Base-by-base conservation (phyloP, 2,329 filamentous ascomycete species). In the Cadophora malorum region DNA sequence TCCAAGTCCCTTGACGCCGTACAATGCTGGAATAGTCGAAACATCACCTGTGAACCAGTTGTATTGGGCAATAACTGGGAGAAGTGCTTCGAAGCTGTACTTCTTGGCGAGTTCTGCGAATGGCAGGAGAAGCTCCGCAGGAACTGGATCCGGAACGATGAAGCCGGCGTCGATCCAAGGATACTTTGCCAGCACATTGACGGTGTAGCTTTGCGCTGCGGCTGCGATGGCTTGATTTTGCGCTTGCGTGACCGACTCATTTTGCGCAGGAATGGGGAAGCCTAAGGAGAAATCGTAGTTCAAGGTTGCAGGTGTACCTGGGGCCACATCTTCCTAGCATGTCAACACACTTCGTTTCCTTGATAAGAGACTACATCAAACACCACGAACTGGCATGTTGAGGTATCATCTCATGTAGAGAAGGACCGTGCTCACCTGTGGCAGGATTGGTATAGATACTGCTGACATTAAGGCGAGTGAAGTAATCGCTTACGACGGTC, bases 1-100 rank as follows among this genome's bases (percentile, higher is more conserved):
- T 68, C 64, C 79, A 59, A 81, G 79, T 1, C 75, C 75, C 68
- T 83, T 82, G 71, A 85, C 77, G 14, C 84, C 78, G 70, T 83
- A 83, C 1, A 62, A n/a, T 28, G 59, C 59, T 33, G 59, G 25
- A 7, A 86, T 66, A 0, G 82, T 82, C 21, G 80, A 78, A 9
- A 78, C 70, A 4, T 78, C 76, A 4, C 82, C 74, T 41, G 84
- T 77, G 69, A 84, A 80, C 19, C 81, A 81, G 1, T 83, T 71
- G 3, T 82, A 84, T 60, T 83, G 79, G 23, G 80, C 79, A 63
- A 80, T 79, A 14, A 73, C 71, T 68, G 79, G 82, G 19, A 84
- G 77, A 5, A 78, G 75, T n/a, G 78, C 80, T n/a, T 79, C 73
- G 7, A 87, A 75, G 21, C 77, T 74, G 73, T 74, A 71, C 53